phyloP scores from a whole-genome alignment of 2,329 filamentous ascomycete genomes.

The Pestalotiopsis sp. region DNA sequence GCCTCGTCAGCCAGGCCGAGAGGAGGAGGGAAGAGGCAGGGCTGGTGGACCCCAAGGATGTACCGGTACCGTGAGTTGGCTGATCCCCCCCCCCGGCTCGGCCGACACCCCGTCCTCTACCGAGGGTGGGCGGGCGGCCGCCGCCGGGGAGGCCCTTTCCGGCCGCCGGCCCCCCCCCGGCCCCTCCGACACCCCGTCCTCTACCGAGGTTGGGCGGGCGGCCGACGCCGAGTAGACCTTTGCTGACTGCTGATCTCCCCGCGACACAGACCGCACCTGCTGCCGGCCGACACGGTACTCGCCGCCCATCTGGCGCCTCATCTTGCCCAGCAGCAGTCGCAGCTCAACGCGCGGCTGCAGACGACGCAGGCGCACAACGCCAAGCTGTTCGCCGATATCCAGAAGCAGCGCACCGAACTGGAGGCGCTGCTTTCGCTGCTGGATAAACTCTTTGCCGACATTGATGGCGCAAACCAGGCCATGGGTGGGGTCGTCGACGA shows the following conservation, averaged over 20 bases:
- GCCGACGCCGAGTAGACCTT: neutral
- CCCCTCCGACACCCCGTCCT: neutral
- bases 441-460: conserved; percentile 53
- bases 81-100: neutral
- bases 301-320: conserved; percentile 56
- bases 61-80: conserved; percentile 46
- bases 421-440: conserved; percentile 48
- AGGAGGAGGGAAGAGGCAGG: conserved; percentile 34
- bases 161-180: neutral
- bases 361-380: conserved; percentile 59
- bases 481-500: conserved; percentile 45
- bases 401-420: conserved; percentile 55
- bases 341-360: conserved; percentile 57
- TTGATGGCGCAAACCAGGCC: conserved; percentile 48
- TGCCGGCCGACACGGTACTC: conserved; percentile 53
- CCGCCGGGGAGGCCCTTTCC: no score
- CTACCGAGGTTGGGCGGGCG: neutral
- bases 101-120: neutral
- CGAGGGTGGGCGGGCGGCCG: neutral
- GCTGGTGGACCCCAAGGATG: conserved; percentile 18
- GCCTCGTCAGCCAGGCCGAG: conserved; percentile 51
- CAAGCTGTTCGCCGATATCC: conserved; percentile 50
- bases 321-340: conserved; percentile 52
- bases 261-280: conserved; percentile 49
- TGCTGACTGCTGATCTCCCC: neutral